Base-by-base conservation (phyloP, 2,329 filamentous ascomycete species). In the Plectosphaerella cucumerina region DNA sequence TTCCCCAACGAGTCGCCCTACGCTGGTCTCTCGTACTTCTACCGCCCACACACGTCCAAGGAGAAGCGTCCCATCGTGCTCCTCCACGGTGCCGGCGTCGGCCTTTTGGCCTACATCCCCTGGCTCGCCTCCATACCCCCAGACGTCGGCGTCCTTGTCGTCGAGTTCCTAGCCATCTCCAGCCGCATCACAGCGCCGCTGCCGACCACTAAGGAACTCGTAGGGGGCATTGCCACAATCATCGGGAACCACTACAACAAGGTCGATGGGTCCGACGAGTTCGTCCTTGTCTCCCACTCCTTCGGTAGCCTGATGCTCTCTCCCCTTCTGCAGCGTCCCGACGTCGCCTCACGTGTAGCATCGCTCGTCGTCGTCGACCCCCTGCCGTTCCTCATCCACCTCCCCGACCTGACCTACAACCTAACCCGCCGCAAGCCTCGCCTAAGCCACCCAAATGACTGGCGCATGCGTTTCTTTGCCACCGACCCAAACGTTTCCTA, bases 351-450 rank as follows among this genome's bases (percentile, higher is more conserved):
- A 3, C 74, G 82, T 9, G 73, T 87, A 11, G 73, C 62, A 12
- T 71, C 73, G 0, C 58, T 73, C 11, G 65, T 79, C 15, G 67
- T 81, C 22, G 67, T 79, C 50, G 78, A 89, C 60, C 86, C 86
- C 0, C 82, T 89, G 10, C 81, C 78, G n/a, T 75, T 89, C 47
- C 68, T 88, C 50, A 72, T 90, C 34, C 86, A 90, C 61, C 74
- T 86, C 31, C 86, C 86, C 2, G 76, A 86, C 53, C 82, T 89
- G 21, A 82, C 85, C 6, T 89, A 84, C 72, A 90, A 89, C 66
- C 89, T 90, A 61, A 84, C 80, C 9, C 70, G 76, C 53, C 69
- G 79, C 20, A 62, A 56, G 49, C 81, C 81, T 2, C 39, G 39
- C 3, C n/a, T 12, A n/a, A 17, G 15, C 6, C 35, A 20, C n/a